phyloP scores from a whole-genome alignment of 129 eudicot species.

The Artemisia annua region DNA sequence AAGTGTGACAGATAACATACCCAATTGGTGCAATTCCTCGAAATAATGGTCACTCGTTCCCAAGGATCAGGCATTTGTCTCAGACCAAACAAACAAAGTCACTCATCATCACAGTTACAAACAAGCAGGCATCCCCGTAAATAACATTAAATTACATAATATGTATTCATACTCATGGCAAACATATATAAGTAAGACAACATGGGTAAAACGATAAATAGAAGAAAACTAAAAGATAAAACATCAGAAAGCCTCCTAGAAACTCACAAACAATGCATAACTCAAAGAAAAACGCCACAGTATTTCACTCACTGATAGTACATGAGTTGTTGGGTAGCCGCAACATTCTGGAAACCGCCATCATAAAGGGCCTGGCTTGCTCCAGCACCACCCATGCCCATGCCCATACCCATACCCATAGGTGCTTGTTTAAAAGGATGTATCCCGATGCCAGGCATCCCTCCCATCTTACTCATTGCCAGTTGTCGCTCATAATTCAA shows the following conservation, averaged over 20 bases:
- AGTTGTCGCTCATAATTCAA: conserved; percentile 75
- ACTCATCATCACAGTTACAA: conserved; percentile 17
- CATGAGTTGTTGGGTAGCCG: conserved; percentile 98
- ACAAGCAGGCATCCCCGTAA: conserved; percentile 26
- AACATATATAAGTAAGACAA: conserved; percentile 32
- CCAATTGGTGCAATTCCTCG: no score
- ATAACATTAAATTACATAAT: conserved; percentile 30
- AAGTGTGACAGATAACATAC: no score
- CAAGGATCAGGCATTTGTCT: no score
- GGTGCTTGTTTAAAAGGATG: conserved; percentile 66
- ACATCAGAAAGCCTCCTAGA: conserved; percentile 27
- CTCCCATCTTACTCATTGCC: conserved; percentile 81
- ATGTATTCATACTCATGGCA: conserved; percentile 30
- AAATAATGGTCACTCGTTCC: no score
- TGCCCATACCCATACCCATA: conserved; percentile 50
- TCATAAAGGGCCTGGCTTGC: conserved; percentile 93
- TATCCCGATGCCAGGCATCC: conserved; percentile 52
- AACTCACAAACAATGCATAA: conserved; percentile 24
- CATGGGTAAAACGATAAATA: conserved; percentile 6
- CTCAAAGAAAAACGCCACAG: conserved; percentile 19
- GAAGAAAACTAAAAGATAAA: conserved; percentile 2
- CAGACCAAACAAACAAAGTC: background rate
- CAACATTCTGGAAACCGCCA: conserved; percentile 83
- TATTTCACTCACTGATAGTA: conserved; percentile 69
- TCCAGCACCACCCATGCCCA: conserved; percentile 62